phyloP scores from a whole-genome alignment of 768 basidiomycete species.

The Mycena alexandri region DNA sequence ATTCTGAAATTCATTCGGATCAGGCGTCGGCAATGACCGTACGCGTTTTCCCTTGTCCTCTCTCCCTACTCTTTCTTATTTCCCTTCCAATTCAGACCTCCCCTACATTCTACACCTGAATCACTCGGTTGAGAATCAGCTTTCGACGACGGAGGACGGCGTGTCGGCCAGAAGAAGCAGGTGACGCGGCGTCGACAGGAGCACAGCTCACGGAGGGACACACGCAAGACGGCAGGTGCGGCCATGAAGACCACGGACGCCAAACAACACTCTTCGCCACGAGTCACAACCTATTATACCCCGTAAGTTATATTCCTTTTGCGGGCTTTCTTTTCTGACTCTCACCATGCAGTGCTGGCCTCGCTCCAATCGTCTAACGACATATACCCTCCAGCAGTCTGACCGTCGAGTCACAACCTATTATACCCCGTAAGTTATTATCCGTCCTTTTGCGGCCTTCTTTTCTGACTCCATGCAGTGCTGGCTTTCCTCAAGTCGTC shows the following conservation, averaged over 20 bases:
- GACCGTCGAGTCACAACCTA: no score
- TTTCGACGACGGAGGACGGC: not conserved
- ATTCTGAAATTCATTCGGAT: not conserved
- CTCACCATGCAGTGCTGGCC: no score
- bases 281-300: not conserved
- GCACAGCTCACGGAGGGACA: no score
- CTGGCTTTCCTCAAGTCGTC: no score
- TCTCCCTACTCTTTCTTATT: not conserved
- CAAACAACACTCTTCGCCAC: no score
- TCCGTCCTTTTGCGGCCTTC: no score
- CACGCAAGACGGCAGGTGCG: not conserved
- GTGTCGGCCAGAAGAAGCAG: not conserved
- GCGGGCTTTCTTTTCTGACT: no score
- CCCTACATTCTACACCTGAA: not conserved
- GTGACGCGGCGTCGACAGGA: not conserved
- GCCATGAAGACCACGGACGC: not conserved
- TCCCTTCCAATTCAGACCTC: not conserved
- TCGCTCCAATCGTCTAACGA: no score
- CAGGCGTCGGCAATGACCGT: not conserved
- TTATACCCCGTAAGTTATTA: no score
- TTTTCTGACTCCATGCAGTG: no score
- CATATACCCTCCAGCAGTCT: no score
- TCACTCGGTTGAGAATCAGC: slow-evolving; percentile 14
- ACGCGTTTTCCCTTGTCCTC: not conserved
- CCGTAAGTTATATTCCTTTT: no score